phyloP scores from a whole-genome alignment of 2,329 filamentous ascomycete species.

The Scytalidium sp. region DNA sequence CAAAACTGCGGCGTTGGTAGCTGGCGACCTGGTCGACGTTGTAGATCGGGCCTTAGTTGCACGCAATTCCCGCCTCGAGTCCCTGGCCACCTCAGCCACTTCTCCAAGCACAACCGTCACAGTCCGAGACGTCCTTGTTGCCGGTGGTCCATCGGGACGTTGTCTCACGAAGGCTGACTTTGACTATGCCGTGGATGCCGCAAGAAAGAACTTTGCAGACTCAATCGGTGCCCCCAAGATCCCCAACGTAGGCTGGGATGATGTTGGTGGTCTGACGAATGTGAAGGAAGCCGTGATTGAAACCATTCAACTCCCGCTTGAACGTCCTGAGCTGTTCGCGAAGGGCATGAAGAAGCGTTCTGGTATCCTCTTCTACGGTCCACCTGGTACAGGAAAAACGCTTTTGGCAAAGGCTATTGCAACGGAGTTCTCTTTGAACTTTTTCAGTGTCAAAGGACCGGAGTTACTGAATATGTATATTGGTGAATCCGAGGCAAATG shows the following conservation, averaged over 20 bases:
- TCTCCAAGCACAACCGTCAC: conserved; percentile 48
- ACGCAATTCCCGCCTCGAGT: conserved; percentile 70
- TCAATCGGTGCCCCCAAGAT: conserved; percentile 97
- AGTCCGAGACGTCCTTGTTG: conserved; percentile 79
- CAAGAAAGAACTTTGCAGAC: conserved; percentile 96
- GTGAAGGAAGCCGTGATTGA: conserved; percentile 98
- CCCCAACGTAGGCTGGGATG: conserved; percentile 93
- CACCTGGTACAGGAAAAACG: conserved; percentile 88
- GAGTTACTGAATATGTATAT: conserved; percentile 96
- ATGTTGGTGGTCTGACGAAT: conserved; percentile 88
- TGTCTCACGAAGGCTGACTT: conserved; percentile 83
- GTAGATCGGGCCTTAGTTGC: conserved; percentile 85
- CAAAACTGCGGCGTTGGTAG: conserved; percentile 93
- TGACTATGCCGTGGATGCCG: conserved; percentile 89
- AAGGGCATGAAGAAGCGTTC: conserved; percentile 98
- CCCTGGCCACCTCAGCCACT: conserved; percentile 54
- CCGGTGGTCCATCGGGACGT: conserved; percentile 76
- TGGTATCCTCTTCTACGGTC: conserved; percentile 88
- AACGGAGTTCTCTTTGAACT: conserved; percentile 90
- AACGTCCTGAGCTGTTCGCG: conserved; percentile 88
- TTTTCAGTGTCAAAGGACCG: conserved; percentile 90
- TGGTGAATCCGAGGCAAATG: conserved; percentile 89
- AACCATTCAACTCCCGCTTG: conserved; percentile 90
- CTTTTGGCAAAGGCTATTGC: conserved; percentile 91
- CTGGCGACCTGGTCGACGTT: conserved; percentile 90